Conservation (phyloP, 306 rosid genomes). For the Leucaena leucocephala region DNA sequence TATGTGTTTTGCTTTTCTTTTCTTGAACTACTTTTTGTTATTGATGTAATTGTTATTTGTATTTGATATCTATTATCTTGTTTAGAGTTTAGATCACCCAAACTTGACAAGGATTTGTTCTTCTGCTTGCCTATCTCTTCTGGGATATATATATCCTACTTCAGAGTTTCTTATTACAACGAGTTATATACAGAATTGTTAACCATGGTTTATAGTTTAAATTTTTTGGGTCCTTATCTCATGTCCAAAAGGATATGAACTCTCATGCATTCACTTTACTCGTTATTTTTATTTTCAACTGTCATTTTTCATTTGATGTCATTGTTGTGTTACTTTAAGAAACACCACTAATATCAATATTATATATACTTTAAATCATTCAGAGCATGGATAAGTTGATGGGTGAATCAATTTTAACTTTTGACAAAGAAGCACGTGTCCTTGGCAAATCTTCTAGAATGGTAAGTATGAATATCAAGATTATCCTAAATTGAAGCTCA, state of each 20-base stretch:
- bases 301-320: conserved; percentile 20
- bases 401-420: conserved; percentile 39
- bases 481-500: conserved; percentile 28
- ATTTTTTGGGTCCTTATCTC: background rate
- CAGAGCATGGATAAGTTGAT: conserved; percentile 74
- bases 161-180: conserved; percentile 2
- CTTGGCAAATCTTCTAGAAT: conserved; percentile 41
- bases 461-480: conserved; percentile 55
- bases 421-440: conserved; percentile 45
- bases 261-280: background rate
- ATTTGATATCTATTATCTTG: conserved; percentile 9
- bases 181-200: background rate
- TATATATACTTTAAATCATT: conserved; percentile 34
- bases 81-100: conserved; percentile 20
- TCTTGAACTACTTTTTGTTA: background rate
- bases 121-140: conserved; percentile 7
- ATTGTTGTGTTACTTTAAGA: conserved; percentile 27
- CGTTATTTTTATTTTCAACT: background rate
- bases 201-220: conserved; percentile 5
- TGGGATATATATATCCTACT: conserved; percentile 10
- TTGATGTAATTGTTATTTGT: background rate
- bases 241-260: background rate
- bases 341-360: conserved; percentile 17
- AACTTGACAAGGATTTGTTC: conserved; percentile 3
- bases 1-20: background rate